phyloP scores from a whole-genome alignment of 768 basidiomycete species.

The Phanerochaete sordida region DNA sequence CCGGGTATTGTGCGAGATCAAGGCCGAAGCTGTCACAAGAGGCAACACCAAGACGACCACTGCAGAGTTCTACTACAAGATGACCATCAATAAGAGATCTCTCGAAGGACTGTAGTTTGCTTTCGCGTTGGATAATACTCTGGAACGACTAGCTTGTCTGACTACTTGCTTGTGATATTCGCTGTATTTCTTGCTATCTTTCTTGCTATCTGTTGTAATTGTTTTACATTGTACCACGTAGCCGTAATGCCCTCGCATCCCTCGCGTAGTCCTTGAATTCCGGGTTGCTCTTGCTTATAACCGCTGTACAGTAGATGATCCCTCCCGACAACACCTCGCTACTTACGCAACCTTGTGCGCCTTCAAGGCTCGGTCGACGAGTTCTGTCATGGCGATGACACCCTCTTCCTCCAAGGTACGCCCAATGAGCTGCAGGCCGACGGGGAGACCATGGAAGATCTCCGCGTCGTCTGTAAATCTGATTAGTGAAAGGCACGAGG shows the following conservation, averaged over 20 bases:
- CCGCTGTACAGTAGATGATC: no score
- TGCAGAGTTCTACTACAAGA: conserved; percentile 39
- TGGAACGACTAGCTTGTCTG: no score
- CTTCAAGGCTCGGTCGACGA: conserved; percentile 37
- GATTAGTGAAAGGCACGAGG: background rate
- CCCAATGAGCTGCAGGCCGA: conserved; percentile 47
- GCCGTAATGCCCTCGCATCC: no score
- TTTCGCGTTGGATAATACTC: no score
- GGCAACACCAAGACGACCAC: conserved; percentile 39
- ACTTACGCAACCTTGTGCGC: conserved; percentile 2
- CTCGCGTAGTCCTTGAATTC: no score
- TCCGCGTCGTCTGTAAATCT: conserved; percentile 39
- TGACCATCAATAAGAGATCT: conserved; percentile 10
- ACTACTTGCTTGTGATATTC: no score
- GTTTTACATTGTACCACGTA: no score
- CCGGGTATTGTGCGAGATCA: conserved; percentile 50
- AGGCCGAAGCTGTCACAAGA: conserved; percentile 34
- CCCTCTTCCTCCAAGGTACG: conserved; percentile 50
- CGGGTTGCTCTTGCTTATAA: no score
- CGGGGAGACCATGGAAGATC: conserved; percentile 41
- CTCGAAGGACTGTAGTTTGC: no score
- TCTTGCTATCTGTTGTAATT: background rate
- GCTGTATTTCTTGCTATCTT: no score
- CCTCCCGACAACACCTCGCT: no score
- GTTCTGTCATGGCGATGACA: conserved; percentile 44